Evolutionary conservation across 768 basidiomycete genomes (phyloP).

Genomic region (Kondoa subrosea): DNA sequence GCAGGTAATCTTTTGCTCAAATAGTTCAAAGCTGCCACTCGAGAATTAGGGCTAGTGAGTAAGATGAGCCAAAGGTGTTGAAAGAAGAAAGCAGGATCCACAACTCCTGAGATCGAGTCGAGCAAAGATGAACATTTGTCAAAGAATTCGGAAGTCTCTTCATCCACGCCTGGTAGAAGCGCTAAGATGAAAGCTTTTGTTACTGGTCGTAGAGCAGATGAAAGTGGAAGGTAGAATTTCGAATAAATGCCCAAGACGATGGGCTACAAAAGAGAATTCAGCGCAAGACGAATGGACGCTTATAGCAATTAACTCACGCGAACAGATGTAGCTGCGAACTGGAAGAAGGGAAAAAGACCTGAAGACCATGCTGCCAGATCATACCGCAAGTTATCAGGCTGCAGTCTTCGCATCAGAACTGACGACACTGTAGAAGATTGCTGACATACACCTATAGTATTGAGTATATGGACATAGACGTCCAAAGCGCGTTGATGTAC

Average conservation of each 20-base stretch:
- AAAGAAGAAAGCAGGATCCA: constrained; percentile 76
- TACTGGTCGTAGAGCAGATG: constrained; percentile 60
- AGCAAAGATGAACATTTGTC: constrained; percentile 53
- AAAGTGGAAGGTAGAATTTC: constrained; percentile 73
- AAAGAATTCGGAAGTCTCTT: constrained; percentile 94
- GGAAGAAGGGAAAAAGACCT: constrained; percentile 94
- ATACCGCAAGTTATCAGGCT: constrained; percentile 70
- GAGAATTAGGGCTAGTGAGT: constrained; percentile 68
- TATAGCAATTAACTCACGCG: constrained; percentile 41
- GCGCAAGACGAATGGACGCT: background rate
- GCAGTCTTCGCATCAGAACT: background rate
- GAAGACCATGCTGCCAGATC: constrained; percentile 89
- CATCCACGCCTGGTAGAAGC: constrained; percentile 83
- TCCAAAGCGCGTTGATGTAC: constrained; percentile 93
- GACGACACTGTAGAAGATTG: background rate
- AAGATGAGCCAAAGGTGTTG: constrained; percentile 90
- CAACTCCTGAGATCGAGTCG: constrained; percentile 63
- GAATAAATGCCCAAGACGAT: constrained; percentile 81
- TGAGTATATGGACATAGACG: constrained; percentile 80
- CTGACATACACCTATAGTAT: constrained; percentile 63
- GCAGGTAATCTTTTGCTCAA: constrained; percentile 59
- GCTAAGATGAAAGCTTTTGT: constrained; percentile 92
- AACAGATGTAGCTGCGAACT: constrained; percentile 97
- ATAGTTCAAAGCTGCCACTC: constrained; percentile 74
- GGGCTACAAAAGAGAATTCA: constrained; percentile 40